Evolutionary conservation across 352 stramenopile genomes (phyloP), one percentile per base, ranked within the genome.

Genomic region (Pythium rhizo-oryzae): DNA sequence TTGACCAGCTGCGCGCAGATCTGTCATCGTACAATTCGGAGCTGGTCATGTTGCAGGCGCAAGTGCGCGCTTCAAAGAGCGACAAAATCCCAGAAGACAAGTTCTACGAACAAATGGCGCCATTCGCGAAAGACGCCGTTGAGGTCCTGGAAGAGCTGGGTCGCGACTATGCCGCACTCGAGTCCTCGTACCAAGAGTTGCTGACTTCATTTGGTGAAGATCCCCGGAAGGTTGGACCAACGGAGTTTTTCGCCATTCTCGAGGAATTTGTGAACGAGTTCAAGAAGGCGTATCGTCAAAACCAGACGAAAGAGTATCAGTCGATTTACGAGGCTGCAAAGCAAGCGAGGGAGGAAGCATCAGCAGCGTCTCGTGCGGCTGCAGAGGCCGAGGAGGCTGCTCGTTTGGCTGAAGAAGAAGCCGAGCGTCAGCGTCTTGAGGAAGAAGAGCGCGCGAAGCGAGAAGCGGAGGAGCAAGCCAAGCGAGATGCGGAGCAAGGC

Each of bases 231-330:
- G 76, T 94, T 56, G 84, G 86, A 3, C 84, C 88, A 2, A 93
- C 89, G 66, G 85, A 94, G 24, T 96, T 94, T 58, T 96, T 96
- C 51, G 75, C 78, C 15, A 90, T 93, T 58, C 24, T 96, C 49
- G 83, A 94, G 53, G 85, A 94, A 58, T 96, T 96, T 60, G 81
- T 92, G 43, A 88, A 72, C 1, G 88, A 94, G 54, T 93, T 96
- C 65, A 96, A 96, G 72, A 96, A 96, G 63, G 87, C 87, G 0
- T 96, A 93, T 50, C 85, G 87, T 33, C 84, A 93, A 67, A 96
- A 96, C 46, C 87, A 96, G 56, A 93, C 85, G 7, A 96, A 96
- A 68, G 87, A 96, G 65, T 92, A 87, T 55, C 80, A 92, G 57
- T 56, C 79, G 2, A 92, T 94, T 47, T 96, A 90, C 30, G 84